Evolutionary conservation across 345 rosid species (phyloP), one percentile per base, ranked within the genome.

Genomic region (Eucalyptus brandiana): DNA sequence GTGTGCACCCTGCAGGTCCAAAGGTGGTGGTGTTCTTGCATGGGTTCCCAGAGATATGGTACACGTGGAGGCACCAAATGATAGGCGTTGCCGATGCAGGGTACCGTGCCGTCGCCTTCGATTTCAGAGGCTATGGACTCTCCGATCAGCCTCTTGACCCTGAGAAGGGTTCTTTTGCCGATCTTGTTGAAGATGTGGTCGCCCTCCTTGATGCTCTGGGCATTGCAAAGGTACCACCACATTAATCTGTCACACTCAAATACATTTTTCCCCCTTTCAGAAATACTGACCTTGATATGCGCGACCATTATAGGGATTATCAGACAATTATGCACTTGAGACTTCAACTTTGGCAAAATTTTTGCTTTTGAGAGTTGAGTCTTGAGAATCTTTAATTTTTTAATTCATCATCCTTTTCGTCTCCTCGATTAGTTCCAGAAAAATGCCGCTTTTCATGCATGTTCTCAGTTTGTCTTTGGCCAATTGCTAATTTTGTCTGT

Each of bases 71-170:
- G 89, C 89, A 92, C 89, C 94, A 93, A 87, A 91, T 93, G 95
- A 58, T 91, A 23, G 92, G 86, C 26, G 89, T 91, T 3, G 94
- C 94, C 3, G 86, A 87, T 6, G 92, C 91, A 4, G 94, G 94
- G 5, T 90, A 89, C 89, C 69, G 93, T 0, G 92, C 93, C 8
- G 60, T 93, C 2, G 91, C 93, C 10, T 40, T 91, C 4, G 95
- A 93, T 83, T 94, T 88, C 89, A 88, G 95, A 67, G 94, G 95
- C 80, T 94, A 93, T 23, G 95, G 94, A n/a, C 92, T 92, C n/a
- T 92, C 93, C 12, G 92, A 92, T 12, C 91, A 86, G 44, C 93
- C 94, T 8, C 88, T 92, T 7, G 93, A 92, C 65, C 94, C 93
- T 4, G 93, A 92, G 89, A 88, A 94, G 62, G 89, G 67, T 12